Base-by-base conservation (phyloP, 1,284 basidiomycete genomes). In the Apiotrichum gracile region DNA sequence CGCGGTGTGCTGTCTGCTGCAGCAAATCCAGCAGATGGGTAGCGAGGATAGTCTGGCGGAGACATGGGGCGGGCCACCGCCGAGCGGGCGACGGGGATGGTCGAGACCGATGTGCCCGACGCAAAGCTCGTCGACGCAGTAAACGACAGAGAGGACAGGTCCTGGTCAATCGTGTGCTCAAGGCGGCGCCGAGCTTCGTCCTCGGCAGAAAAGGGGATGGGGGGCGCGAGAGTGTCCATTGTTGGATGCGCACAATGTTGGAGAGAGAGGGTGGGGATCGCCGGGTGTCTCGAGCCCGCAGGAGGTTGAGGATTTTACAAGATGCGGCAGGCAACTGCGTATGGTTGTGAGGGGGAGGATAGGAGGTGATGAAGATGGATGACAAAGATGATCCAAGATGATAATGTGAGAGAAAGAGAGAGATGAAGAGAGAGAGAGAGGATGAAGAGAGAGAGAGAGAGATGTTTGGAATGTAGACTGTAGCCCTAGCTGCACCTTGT, bases 111-210 rank as follows among this genome's bases (percentile, higher is more conserved):
- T 14, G 57, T 54, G 33, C 59, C 59, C 14, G 63, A 62, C 3
- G 46, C 45, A 21, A 58, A 58, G 41, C 54, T 53, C 12, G 31
- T 69, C 37, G 17, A 65, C 61, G 41, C 58, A 49, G 47, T 54
- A 25, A 54, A 53, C 2, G 72, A 70, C 19, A 74, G 58, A 21
- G 69, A 70, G 27, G 63, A 61, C 12, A 76, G 63, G 52, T 72
- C 69, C 19, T 66, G 61, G 55, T 75, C 72, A 21, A 76, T 63
- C 8, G 70, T 72, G 13, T 58, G 60, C 54, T 76, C 74, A 14
- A 75, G 62, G 33, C 68, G 58, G 7, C 69, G 63, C 6, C 73
- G 61, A 49, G 75, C 72, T 38, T 69, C 61, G 54, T 75, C 74
- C 29, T 57, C 58, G 9, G 48, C 45, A 25, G 71, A 73, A 34